Evolutionary conservation across 208 protist genomes (phyloP).

Genomic region (Leishmania gerbilli): DNA sequence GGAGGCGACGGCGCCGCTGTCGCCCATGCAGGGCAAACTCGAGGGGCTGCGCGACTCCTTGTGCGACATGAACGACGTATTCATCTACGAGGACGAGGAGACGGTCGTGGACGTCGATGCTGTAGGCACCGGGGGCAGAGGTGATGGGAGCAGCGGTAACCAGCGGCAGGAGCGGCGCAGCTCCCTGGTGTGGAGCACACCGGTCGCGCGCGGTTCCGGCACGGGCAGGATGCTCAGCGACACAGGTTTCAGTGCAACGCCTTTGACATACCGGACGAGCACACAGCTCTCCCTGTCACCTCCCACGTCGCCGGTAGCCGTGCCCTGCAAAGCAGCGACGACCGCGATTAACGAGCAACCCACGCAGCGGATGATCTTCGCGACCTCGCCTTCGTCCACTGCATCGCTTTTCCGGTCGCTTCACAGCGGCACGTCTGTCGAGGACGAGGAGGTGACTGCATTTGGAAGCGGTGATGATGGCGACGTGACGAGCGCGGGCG

Average conservation of each 20-base stretch:
- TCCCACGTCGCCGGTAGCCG: not conserved
- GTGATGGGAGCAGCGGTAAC: slow-evolving; percentile 1
- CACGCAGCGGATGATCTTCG: slow-evolving; percentile 4
- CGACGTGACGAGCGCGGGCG: not conserved
- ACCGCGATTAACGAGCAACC: not conserved
- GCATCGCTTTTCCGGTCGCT: not conserved
- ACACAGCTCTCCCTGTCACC: slow-evolving; percentile 22
- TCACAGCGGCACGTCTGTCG: not conserved
- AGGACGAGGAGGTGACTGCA: not conserved
- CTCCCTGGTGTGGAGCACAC: slow-evolving; percentile 36
- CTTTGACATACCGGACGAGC: slow-evolving; percentile 28
- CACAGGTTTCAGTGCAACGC: slow-evolving; percentile 17
- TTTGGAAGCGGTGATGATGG: not conserved
- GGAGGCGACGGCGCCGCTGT: not conserved
- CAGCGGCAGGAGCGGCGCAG: slow-evolving; percentile 21
- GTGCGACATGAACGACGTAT: slow-evolving; percentile 47
- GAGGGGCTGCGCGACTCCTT: slow-evolving; percentile 28
- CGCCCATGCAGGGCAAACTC: not conserved
- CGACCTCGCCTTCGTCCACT: not conserved
- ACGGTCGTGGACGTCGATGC: not conserved
- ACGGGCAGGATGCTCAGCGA: slow-evolving; percentile 7
- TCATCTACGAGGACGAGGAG: slow-evolving; percentile 55
- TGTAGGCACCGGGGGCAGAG: not conserved
- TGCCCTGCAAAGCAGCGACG: not conserved
- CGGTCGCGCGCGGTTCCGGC: slow-evolving; percentile 13